Percentiles rank a stretch among this genome's conserved stretches.
Evolutionary conservation across 2,329 filamentous ascomycete species (phyloP).

Genomic region (Tricladium varicosporioides): DNA sequence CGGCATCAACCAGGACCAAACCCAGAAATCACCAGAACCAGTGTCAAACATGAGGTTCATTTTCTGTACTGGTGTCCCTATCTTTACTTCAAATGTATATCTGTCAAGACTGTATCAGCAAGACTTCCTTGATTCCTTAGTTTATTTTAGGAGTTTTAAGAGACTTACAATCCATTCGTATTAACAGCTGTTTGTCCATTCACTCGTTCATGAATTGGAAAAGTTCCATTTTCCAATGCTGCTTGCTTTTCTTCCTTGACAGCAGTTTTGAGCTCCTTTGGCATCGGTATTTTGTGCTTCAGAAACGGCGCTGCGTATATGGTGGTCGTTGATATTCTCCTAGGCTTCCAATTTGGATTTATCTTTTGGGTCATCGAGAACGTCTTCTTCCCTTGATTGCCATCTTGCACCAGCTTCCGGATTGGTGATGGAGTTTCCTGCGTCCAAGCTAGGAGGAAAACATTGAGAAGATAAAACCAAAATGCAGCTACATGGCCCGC

Average conservation of each 20-base stretch:
- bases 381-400: background rate
- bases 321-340: slow-evolving; percentile 11
- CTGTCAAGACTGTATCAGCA: slow-evolving; percentile 5
- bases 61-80: slow-evolving; percentile 24
- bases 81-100: slow-evolving; percentile 20
- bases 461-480: too few species aligned
- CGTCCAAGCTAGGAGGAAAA: too few species aligned
- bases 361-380: slow-evolving; percentile 13
- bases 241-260: background rate
- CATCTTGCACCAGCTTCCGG: too few species aligned
- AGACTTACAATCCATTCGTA: slow-evolving; percentile 20
- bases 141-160: background rate
- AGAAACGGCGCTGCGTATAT: slow-evolving; percentile 21
- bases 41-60: slow-evolving; percentile 27
- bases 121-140: background rate
- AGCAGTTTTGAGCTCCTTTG: slow-evolving; percentile 14
- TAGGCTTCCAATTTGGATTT: slow-evolving; percentile 17
- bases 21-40: slow-evolving; percentile 29
- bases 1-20: slow-evolving; percentile 24
- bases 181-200: slow-evolving; percentile 15
- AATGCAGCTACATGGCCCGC: too few species aligned
- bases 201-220: slow-evolving; percentile 5
- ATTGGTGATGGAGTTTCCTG: too few species aligned
- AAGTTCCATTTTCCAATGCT: background rate
- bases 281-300: slow-evolving; percentile 21